Conservation (phyloP, 306 rosid genomes). For the Gleditsia sinensis region DNA sequence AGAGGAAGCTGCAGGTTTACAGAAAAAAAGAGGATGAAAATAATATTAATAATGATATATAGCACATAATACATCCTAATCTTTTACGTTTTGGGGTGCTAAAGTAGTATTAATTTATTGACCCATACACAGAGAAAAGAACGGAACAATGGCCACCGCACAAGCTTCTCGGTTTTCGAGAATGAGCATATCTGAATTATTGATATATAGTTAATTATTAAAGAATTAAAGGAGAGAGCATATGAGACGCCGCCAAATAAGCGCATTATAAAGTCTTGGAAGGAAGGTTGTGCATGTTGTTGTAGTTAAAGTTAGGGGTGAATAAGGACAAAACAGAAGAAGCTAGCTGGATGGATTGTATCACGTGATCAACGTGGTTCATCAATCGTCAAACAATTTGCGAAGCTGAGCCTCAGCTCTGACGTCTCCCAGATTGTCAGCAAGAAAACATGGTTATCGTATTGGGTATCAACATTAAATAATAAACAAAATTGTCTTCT, state of each 20-base stretch:
- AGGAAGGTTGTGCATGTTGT: not conserved
- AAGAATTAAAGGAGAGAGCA: not conserved
- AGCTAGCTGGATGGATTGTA: not conserved
- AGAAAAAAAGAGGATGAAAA: not conserved
- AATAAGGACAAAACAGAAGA: slow-evolving; percentile 3
- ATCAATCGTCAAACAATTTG: not conserved
- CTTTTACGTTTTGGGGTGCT: not conserved
- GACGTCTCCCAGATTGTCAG: not conserved
- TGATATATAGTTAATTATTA: too few species aligned
- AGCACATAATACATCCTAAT: not conserved
- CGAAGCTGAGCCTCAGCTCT: not conserved
- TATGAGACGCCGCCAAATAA: not conserved
- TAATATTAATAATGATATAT: too few species aligned
- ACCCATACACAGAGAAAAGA: not conserved
- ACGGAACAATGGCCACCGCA: not conserved
- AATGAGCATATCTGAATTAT: not conserved
- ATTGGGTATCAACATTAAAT: too few species aligned
- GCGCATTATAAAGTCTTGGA: not conserved
- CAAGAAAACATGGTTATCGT: not conserved
- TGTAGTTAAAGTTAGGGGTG: not conserved
- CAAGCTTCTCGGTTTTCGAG: not conserved
- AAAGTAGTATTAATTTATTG: not conserved
- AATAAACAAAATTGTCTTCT: too few species aligned
- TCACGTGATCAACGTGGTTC: slow-evolving; percentile 17
- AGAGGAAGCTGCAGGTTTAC: not conserved